These are phyloP conservation scores for Skeletonema potamos DNA, from an alignment of 108 stramenopile genomes.

Conservation along the genomic window DNA sequence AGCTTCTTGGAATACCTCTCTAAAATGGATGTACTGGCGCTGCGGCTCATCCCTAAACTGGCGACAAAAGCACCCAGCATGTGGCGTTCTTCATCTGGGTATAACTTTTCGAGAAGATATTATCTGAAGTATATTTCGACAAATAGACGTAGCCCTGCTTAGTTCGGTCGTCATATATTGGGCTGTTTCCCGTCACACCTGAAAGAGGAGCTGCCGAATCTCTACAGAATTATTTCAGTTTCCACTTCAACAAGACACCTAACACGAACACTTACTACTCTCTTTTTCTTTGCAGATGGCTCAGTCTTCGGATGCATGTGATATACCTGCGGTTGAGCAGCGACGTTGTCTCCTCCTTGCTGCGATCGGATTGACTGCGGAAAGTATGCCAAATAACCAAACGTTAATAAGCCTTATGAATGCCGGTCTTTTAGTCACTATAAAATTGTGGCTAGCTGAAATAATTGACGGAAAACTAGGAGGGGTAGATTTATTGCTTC, in stretches of 20 bases:
- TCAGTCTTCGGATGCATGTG: not conserved
- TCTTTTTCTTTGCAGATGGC: conserved; percentile 39
- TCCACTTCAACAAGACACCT: not conserved
- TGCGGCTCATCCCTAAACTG: not conserved
- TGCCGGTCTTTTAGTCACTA: conserved; percentile 57
- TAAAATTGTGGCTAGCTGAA: conserved; percentile 83
- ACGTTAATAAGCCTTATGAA: conserved; percentile 52
- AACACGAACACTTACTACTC: not conserved
- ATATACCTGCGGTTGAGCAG: conserved; percentile 37
- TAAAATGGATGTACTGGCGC: not conserved
- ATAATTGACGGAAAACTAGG: conserved; percentile 69
- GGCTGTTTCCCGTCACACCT: not conserved
- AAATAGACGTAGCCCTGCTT: not conserved
- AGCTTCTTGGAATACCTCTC: too few relatives aligned
- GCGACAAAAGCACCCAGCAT: not conserved
- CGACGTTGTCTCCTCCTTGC: conserved; percentile 66
- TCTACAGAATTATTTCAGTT: not conserved
- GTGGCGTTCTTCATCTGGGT: not conserved
- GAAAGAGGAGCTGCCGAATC: not conserved
- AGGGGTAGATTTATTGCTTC: conserved; percentile 77
- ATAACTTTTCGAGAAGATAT: not conserved
- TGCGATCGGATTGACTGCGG: conserved; percentile 48
- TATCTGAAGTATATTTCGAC: not conserved
- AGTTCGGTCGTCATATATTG: not conserved
- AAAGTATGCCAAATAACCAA: conserved; percentile 49